Conservation (phyloP, 345 rosid species). For the Murraya koenigii region DNA sequence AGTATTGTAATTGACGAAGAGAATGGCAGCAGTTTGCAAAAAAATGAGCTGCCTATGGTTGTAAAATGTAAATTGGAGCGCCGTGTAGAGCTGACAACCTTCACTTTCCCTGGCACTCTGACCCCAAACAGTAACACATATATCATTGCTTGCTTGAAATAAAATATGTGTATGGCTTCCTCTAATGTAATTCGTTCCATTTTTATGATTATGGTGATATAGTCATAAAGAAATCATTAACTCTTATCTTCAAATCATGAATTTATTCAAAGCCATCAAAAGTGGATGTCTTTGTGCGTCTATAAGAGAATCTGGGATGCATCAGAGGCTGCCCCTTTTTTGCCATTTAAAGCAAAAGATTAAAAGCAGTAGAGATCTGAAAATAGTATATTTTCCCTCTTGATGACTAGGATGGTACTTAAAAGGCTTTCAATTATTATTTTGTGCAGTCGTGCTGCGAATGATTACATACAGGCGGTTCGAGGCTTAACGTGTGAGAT, state of each 20-base stretch:
- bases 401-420: not conserved
- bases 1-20: too few species aligned
- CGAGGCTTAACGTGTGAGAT: conserved; percentile 67
- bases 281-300: not conserved
- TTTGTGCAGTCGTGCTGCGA: conserved; percentile 55
- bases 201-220: not conserved
- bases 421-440: not conserved
- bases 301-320: not conserved
- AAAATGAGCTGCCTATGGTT: not conserved
- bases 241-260: not conserved
- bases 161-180: too few species aligned
- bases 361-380: not conserved
- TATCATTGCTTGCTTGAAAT: conserved; percentile 15
- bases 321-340: not conserved
- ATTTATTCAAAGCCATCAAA: not conserved
- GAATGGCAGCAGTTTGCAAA: not conserved
- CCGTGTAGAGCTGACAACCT: not conserved
- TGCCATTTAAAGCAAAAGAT: not conserved
- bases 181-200: not conserved
- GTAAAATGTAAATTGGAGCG: not conserved
- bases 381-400: not conserved
- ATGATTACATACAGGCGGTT: conserved; percentile 59
- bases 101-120: not conserved
- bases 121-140: not conserved
- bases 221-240: conserved; percentile 7